Base-by-base conservation (phyloP, 495 filamentous ascomycete genomes). In the Aspergillus cavernicola region DNA sequence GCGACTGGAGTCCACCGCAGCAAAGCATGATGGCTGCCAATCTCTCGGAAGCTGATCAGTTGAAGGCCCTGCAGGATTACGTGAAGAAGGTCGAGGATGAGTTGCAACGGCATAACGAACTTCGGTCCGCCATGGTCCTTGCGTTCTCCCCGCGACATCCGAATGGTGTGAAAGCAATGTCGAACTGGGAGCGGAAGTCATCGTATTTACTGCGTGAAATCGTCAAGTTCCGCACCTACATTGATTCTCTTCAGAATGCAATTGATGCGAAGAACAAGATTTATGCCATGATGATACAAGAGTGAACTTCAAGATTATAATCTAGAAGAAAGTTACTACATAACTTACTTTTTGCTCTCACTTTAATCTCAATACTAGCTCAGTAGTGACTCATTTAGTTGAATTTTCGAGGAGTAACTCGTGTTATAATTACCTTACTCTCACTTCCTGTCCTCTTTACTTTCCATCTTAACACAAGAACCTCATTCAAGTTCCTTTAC, bases 111-210 rank as follows among this genome's bases (percentile, higher is more conserved):
- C 93, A 97, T 69, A 96, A 97, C 60, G 85, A 93, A 60, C 77
- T 96, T 35, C 78, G 92, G 39, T 80, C 81, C 13, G 83, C 88
- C 13, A 95, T 98, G 87, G 75, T 88, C 32, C 75, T 95, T 45
- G 90, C 93, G 18, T 98, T 95, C 66, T 90, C 91, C 18, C 89
- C 90, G 1, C 83, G 92, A 20, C 86, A 92, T 50, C 81, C 83
- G 18, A 99, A 97, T 65, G 76, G 82, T 19, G 70, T 70, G 41
- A 92, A 88, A 68, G 89, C 92, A 2, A 85, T 96, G 85, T 76
- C 85, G 4, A 99, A 99, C 66, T 99, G 95, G 95, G 91, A 99
- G 74, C 82, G 86, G 50, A 97, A 97, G 71, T 92, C 88, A 32
- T 85, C 85, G 26, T 95, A 97, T 66, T 71, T 99, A 35, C 74